phyloP scores from a whole-genome alignment of 2,329 filamentous ascomycete genomes.

The Malbranchea zuffiana region DNA sequence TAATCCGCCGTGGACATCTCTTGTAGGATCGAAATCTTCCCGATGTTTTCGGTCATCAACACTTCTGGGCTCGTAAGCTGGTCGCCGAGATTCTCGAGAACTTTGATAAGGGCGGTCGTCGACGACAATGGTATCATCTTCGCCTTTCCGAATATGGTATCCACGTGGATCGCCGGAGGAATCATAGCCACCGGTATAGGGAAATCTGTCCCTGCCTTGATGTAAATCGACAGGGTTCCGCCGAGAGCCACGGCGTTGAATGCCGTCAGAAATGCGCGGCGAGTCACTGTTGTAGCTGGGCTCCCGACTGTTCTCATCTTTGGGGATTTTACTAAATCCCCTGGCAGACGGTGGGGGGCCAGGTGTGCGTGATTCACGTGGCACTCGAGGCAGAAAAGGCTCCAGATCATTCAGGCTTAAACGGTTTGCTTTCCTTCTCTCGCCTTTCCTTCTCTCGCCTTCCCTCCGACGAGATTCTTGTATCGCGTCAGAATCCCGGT shows the following conservation, averaged over 20 bases:
- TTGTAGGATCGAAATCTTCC: constrained; percentile 3
- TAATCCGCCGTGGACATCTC: constrained; percentile 19
- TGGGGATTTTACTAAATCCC: constrained; percentile 25
- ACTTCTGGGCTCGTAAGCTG: background rate
- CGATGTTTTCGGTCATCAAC: constrained; percentile 1
- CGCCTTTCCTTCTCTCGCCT: constrained; percentile 16
- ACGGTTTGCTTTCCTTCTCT: constrained; percentile 24
- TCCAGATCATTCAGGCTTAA: constrained; percentile 33
- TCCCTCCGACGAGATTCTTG: constrained; percentile 20
- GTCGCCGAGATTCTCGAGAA: constrained; percentile 3
- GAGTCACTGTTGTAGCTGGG: constrained; percentile 22
- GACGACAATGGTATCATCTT: constrained; percentile 6
- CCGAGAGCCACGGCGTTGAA: constrained; percentile 29
- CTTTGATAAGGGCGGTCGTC: constrained; percentile 7
- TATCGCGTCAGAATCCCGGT: constrained; percentile 34
- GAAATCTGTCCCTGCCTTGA: constrained; percentile 38
- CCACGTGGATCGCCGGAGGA: constrained; percentile 31
- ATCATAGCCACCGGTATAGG: constrained; percentile 36
- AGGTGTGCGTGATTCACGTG: constrained; percentile 22
- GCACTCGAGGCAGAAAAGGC: constrained; percentile 20
- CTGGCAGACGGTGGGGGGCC: constrained; percentile 31
- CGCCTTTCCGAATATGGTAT: constrained; percentile 10
- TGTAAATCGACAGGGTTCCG: constrained; percentile 37
- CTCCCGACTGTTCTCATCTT: constrained; percentile 7
- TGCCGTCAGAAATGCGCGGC: no score